Conservation (phyloP, 2,329 filamentous ascomycete species). For the Akanthomyces muscarius region DNA sequence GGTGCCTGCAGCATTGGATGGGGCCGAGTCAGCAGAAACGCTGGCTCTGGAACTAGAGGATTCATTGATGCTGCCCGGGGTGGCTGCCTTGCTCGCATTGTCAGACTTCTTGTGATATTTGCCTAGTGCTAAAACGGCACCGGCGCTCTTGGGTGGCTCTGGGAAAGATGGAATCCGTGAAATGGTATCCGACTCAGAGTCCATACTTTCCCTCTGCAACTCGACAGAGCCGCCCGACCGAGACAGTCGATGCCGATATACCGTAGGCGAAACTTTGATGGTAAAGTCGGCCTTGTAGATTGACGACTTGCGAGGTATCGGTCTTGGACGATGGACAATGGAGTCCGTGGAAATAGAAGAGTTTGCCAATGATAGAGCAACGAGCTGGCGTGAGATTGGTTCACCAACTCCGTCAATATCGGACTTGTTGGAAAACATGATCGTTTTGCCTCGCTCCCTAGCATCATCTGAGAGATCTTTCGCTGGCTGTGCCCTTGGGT, state of each 20-base stretch:
- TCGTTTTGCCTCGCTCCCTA: conserved; percentile 24
- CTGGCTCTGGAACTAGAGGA: not conserved
- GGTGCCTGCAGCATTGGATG: conserved; percentile 2
- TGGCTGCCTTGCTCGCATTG: not conserved
- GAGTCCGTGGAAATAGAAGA: conserved; percentile 28
- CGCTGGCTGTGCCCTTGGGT: conserved; percentile 35
- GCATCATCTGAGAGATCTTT: conserved; percentile 48
- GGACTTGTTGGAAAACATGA: conserved; percentile 2
- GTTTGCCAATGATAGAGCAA: conserved; percentile 6
- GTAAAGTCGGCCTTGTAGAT: conserved; percentile 46
- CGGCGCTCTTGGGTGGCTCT: conserved; percentile 41
- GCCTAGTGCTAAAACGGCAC: conserved; percentile 17
- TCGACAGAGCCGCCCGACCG: conserved; percentile 47
- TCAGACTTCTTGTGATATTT: not conserved
- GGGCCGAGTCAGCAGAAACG: conserved; percentile 4
- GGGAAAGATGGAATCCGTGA: conserved; percentile 51
- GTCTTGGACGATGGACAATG: conserved; percentile 52
- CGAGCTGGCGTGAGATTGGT: not conserved
- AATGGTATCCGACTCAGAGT: conserved; percentile 42
- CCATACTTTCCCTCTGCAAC: conserved; percentile 43
- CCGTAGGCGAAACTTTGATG: conserved; percentile 38
- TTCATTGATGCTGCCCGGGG: not conserved
- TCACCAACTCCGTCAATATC: conserved; percentile 15
- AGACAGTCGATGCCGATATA: conserved; percentile 43
- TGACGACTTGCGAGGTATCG: conserved; percentile 48